phyloP scores from a whole-genome alignment of 495 filamentous ascomycete species.

The Penicillium soppii region DNA sequence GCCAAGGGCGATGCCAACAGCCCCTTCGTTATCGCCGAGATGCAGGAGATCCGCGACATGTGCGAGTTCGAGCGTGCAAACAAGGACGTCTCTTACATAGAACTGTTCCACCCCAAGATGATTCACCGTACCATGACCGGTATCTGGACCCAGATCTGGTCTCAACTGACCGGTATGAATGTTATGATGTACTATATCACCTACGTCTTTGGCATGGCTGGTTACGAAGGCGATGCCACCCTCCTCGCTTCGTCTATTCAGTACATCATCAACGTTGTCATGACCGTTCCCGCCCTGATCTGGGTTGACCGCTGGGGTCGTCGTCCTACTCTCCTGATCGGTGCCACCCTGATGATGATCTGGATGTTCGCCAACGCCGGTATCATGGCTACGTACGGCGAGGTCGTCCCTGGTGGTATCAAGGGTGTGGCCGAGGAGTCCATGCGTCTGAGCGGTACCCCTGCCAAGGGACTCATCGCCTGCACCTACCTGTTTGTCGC shows the following conservation, averaged over 20 bases:
- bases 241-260: constrained; percentile 68
- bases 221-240: constrained; percentile 31
- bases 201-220: constrained; percentile 40
- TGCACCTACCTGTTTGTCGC: constrained; percentile 67
- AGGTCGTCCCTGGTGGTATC: constrained; percentile 50
- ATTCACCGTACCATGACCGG: constrained; percentile 71
- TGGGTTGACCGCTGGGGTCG: constrained; percentile 63
- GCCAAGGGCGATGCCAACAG: constrained; percentile 63
- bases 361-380: constrained; percentile 69
- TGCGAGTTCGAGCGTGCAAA: constrained; percentile 65
- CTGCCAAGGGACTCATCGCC: constrained; percentile 58
- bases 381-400: constrained; percentile 54
- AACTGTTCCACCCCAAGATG: constrained; percentile 69
- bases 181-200: constrained; percentile 64
- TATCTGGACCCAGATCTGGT: constrained; percentile 79
- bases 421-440: constrained; percentile 32
- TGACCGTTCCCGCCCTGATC: constrained; percentile 54
- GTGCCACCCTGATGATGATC: constrained; percentile 64
- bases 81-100: constrained; percentile 62
- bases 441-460: constrained; percentile 34
- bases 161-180: constrained; percentile 81
- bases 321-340: constrained; percentile 60
- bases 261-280: constrained; percentile 60
- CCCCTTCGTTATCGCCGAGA: constrained; percentile 62
- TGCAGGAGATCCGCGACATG: constrained; percentile 67